Percentiles rank a stretch among this genome's conserved stretches.
phyloP scores from a whole-genome alignment of 1,284 basidiomycete species.

The Ustilago vetiveriae region DNA sequence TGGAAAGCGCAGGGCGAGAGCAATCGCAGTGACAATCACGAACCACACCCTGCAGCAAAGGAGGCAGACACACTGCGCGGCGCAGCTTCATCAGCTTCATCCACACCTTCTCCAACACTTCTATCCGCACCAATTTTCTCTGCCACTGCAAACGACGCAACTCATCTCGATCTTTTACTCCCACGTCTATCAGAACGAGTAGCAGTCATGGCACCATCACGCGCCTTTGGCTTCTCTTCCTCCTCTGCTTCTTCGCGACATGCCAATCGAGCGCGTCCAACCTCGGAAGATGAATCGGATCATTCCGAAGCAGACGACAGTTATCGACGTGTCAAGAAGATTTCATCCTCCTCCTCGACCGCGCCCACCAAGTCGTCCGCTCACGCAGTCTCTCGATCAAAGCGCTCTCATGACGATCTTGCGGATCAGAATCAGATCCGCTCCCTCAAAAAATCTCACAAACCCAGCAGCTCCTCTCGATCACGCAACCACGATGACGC shows the following conservation, averaged over 20 bases:
- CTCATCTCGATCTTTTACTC: too few species aligned
- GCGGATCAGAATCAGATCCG: slow-evolving; percentile 12
- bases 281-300: slow-evolving; percentile 26
- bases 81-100: too few species aligned
- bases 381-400: slow-evolving; percentile 6
- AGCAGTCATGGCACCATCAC: slow-evolving; percentile 33
- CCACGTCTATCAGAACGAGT: too few species aligned
- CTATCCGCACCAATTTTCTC: too few species aligned
- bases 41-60: neutral
- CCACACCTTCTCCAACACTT: too few species aligned
- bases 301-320: slow-evolving; percentile 20
- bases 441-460: slow-evolving; percentile 17
- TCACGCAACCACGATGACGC: slow-evolving; percentile 5
- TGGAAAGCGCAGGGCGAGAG: too few species aligned
- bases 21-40: too few species aligned
- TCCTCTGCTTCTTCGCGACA: slow-evolving; percentile 37
- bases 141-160: too few species aligned
- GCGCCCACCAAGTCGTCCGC: neutral
- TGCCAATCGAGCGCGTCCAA: slow-evolving; percentile 14
- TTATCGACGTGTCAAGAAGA: slow-evolving; percentile 25
- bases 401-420: slow-evolving; percentile 11
- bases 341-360: slow-evolving; percentile 11
- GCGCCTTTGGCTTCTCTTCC: slow-evolving; percentile 28
- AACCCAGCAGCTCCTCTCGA: neutral
- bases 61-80: too few species aligned